Conservation (phyloP, 257 asterid genomes). For the Solanum habrochaites region DNA sequence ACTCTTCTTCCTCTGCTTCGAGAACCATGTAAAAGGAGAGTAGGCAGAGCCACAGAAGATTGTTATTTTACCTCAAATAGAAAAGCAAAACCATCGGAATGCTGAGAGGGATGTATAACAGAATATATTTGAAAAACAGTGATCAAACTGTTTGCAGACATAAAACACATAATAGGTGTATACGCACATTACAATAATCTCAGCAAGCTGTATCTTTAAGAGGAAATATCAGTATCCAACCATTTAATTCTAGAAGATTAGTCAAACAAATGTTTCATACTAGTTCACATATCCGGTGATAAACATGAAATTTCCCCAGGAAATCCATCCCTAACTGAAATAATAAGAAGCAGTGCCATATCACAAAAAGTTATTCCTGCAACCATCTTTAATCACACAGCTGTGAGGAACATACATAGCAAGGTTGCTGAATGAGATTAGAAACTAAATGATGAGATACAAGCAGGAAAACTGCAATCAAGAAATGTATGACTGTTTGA, state of each 20-base stretch:
- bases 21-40: not conserved
- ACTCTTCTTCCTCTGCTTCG: not conserved
- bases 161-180: not conserved
- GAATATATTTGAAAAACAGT: not conserved
- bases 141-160: not conserved
- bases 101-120: not conserved
- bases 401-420: not conserved
- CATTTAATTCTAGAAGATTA: not conserved
- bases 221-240: not conserved
- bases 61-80: not conserved
- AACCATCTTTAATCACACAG: not conserved
- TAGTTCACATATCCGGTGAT: not conserved
- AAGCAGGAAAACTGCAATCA: not conserved
- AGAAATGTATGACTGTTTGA: not conserved
- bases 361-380: not conserved
- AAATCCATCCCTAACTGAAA: not conserved
- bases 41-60: not conserved
- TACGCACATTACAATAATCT: not conserved
- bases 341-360: not conserved
- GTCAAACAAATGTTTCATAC: not conserved
- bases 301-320: not conserved
- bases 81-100: not conserved
- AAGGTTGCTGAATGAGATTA: not conserved
- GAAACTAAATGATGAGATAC: not conserved
- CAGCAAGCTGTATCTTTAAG: not conserved